Percentiles rank a stretch among this genome's conserved stretches.
Conservation (phyloP, 2,329 filamentous ascomycete species). For the Pezicula carpinea region DNA sequence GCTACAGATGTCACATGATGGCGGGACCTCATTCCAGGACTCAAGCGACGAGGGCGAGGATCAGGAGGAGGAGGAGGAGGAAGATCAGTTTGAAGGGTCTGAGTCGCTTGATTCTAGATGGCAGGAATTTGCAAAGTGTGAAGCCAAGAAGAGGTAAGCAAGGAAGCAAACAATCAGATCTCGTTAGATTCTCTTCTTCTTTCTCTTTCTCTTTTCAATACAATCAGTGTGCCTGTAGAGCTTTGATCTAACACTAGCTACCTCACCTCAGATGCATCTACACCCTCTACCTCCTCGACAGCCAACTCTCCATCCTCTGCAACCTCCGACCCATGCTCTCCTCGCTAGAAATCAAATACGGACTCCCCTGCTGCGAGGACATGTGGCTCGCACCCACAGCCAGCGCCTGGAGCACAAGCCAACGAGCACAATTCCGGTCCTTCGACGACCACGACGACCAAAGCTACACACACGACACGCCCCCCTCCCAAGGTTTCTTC, state of each 20-base stretch:
- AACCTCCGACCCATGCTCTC: slow-evolving; percentile 6
- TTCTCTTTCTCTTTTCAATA: not conserved
- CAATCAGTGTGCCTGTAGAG: not conserved
- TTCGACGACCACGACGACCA: slow-evolving; percentile 7
- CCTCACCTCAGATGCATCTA: slow-evolving; percentile 4
- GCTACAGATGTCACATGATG: slow-evolving; percentile 34
- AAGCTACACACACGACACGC: slow-evolving; percentile 1
- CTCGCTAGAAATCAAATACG: slow-evolving; percentile 8
- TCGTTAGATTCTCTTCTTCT: not conserved
- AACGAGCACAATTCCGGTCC: slow-evolving; percentile 5
- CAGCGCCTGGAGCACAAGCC: not conserved
- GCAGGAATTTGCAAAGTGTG: slow-evolving; percentile 5
- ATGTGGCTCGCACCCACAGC: slow-evolving; percentile 5
- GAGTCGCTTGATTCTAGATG: slow-evolving; percentile 1
- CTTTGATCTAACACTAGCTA: not conserved
- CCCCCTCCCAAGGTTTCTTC: slow-evolving; percentile 7
- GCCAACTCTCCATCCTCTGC: slow-evolving; percentile 7
- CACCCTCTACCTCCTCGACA: slow-evolving; percentile 6
- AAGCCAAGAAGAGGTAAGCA: slow-evolving; percentile 4
- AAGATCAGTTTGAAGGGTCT: not conserved
- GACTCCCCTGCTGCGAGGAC: slow-evolving; percentile 6
- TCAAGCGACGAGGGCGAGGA: slow-evolving; percentile 3
- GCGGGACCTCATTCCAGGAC: slow-evolving; percentile 36
- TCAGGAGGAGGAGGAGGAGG: not conserved
- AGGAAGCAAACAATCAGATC: not conserved